These are phyloP conservation scores for Salix koriyanagi DNA, from an alignment of 345 rosid genomes.

Conservation along the genomic window DNA sequence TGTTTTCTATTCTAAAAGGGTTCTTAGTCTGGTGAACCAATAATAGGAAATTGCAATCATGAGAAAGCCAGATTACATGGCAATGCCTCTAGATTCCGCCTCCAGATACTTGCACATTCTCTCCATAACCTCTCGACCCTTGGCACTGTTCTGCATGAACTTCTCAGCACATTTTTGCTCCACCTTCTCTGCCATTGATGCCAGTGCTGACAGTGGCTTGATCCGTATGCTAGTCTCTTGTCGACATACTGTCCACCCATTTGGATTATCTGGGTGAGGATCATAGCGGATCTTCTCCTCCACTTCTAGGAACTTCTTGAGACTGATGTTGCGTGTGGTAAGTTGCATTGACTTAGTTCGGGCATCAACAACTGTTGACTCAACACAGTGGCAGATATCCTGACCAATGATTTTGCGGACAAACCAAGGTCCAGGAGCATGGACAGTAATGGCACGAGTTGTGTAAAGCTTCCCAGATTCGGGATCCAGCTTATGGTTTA, in stretches of 20 bases:
- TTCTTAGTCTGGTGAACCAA: not conserved
- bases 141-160: constrained; percentile 86
- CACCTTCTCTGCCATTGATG: constrained; percentile 97
- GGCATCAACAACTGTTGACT: constrained; percentile 86
- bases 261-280: constrained; percentile 86
- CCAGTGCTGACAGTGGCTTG: constrained; percentile 81
- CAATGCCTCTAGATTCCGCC: constrained; percentile 66
- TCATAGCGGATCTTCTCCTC: constrained; percentile 80
- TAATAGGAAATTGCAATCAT: not conserved
- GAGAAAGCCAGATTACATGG: constrained; percentile 28
- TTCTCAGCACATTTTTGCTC: constrained; percentile 84
- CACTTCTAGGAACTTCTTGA: constrained; percentile 84
- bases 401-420: constrained; percentile 76
- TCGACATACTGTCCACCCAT: constrained; percentile 69
- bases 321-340: constrained; percentile 72
- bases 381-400: constrained; percentile 89
- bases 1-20: constrained; percentile 12
- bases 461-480: constrained; percentile 73
- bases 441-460: constrained; percentile 78
- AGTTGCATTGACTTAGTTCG: constrained; percentile 79
- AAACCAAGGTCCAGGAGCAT: constrained; percentile 96
- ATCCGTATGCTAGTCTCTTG: constrained; percentile 89
- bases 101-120: constrained; percentile 93
- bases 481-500: constrained; percentile 62
- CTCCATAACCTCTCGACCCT: constrained; percentile 96